A percentile compares a stretch with the other conserved stretches of the same genome.
phyloP scores from a whole-genome alignment of 1,284 basidiomycete species.

The Ganoderma boninense region DNA sequence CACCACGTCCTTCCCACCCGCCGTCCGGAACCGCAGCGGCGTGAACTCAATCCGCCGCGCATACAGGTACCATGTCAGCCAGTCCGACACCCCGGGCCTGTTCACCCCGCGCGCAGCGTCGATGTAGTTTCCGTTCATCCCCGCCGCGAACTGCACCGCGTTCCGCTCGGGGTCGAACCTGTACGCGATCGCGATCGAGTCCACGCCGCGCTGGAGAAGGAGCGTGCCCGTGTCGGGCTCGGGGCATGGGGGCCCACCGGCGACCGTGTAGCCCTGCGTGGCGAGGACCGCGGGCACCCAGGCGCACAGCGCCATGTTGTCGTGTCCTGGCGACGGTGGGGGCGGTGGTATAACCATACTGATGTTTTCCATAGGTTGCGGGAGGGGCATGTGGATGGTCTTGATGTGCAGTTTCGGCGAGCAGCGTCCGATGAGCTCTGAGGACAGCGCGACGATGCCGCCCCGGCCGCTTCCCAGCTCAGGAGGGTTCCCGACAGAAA shows the following conservation, averaged over 20 bases:
- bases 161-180: neutral
- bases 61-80: constrained; percentile 6
- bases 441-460: constrained; percentile 1
- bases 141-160: neutral
- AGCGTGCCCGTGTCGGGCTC: neutral
- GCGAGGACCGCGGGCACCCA: neutral
- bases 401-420: neutral
- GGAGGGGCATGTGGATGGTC: constrained; percentile 5
- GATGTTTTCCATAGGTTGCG: neutral
- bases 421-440: neutral
- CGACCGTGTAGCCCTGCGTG: neutral
- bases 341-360: neutral
- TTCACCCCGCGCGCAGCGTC: constrained; percentile 1
- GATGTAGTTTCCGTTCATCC: neutral
- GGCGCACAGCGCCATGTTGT: neutral
- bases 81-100: constrained; percentile 2
- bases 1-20: neutral
- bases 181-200: constrained; percentile 6
- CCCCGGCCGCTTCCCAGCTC: neutral
- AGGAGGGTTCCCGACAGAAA: neutral
- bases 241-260: no score
- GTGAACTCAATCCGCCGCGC: constrained; percentile 4
- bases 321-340: neutral
- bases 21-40: constrained; percentile 4
- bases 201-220: neutral